These are phyloP conservation scores for Pichia sp. DNA, from an alignment of 1,139 yeast species.

Conservation along the genomic window DNA sequence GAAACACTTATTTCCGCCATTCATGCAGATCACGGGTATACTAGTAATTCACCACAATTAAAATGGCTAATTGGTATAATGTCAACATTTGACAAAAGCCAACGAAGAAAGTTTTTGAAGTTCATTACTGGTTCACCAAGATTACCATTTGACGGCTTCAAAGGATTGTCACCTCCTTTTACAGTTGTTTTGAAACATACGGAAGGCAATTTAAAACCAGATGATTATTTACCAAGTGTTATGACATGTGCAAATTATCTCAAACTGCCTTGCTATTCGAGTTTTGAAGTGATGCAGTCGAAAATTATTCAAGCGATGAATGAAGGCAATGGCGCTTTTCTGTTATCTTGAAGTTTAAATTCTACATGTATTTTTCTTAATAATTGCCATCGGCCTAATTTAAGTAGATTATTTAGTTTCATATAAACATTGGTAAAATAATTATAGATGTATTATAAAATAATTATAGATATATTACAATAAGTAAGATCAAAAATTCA, in stretches of 20 bases:
- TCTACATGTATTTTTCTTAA: too few relatives aligned
- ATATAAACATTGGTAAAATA: too few relatives aligned
- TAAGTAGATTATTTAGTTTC: too few relatives aligned
- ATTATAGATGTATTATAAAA: too few relatives aligned
- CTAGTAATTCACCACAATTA: slow-evolving; percentile 61
- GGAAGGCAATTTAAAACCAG: slow-evolving; percentile 62
- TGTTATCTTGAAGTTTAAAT: slow-evolving; percentile 48
- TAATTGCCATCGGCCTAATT: too few relatives aligned
- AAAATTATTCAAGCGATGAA: slow-evolving; percentile 64
- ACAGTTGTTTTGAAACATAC: slow-evolving; percentile 82
- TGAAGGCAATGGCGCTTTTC: slow-evolving; percentile 89
- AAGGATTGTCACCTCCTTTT: slow-evolving; percentile 69
- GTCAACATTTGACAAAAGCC: slow-evolving; percentile 43
- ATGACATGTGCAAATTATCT: slow-evolving; percentile 98
- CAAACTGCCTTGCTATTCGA: slow-evolving; percentile 78
- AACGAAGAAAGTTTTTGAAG: slow-evolving; percentile 72
- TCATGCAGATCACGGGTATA: slow-evolving; percentile 89
- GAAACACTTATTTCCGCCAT: slow-evolving; percentile 55
- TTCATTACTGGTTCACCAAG: slow-evolving; percentile 93
- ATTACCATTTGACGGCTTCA: slow-evolving; percentile 91
- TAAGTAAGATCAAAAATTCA: too few relatives aligned
- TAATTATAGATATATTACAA: too few relatives aligned
- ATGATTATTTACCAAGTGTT: slow-evolving; percentile 89
- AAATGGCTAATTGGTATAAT: slow-evolving; percentile 55
- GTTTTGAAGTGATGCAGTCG: slow-evolving; percentile 50